Evolutionary conservation across 2,329 filamentous ascomycete species (phyloP).

Genomic region (Neofusicoccum laricinum): DNA sequence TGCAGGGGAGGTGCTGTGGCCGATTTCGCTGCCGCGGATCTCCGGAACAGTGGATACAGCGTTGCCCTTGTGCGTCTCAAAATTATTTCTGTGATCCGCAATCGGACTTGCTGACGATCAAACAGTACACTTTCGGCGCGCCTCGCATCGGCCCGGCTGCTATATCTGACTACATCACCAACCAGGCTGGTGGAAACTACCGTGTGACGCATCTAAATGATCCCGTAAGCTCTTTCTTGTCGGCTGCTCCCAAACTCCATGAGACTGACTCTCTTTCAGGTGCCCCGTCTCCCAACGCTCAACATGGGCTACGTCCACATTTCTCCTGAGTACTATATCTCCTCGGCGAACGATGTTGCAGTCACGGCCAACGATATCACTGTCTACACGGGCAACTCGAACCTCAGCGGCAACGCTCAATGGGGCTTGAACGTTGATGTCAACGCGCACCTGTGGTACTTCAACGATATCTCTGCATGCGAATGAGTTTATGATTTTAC

Average conservation of each 20-base stretch:
- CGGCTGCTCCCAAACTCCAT: no score
- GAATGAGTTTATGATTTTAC: constrained; percentile 1
- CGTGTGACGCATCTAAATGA: constrained; percentile 68
- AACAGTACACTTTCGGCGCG: constrained; percentile 61
- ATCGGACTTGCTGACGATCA: background rate
- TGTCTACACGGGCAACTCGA: constrained; percentile 23
- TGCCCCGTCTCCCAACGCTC: constrained; percentile 1
- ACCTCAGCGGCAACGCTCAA: constrained; percentile 31
- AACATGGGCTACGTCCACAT: constrained; percentile 61
- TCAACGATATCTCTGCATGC: constrained; percentile 34
- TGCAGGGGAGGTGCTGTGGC: constrained; percentile 58
- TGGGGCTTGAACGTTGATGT: constrained; percentile 23
- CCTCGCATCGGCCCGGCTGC: constrained; percentile 63
- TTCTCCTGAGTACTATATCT: constrained; percentile 62
- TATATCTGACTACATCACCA: constrained; percentile 56
- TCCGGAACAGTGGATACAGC: constrained; percentile 48
- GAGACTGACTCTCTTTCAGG: background rate
- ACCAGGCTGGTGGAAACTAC: constrained; percentile 54
- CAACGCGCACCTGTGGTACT: constrained; percentile 35
- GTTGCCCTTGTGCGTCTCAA: constrained; percentile 45
- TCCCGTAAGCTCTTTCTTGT: constrained; percentile 45
- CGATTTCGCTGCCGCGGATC: constrained; percentile 56
- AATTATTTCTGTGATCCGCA: background rate
- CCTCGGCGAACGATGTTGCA: constrained; percentile 24
- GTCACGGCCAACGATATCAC: constrained; percentile 25